These are phyloP conservation scores for Phytophthora syringae DNA, from an alignment of 352 stramenopile species.

Conservation along the genomic window DNA sequence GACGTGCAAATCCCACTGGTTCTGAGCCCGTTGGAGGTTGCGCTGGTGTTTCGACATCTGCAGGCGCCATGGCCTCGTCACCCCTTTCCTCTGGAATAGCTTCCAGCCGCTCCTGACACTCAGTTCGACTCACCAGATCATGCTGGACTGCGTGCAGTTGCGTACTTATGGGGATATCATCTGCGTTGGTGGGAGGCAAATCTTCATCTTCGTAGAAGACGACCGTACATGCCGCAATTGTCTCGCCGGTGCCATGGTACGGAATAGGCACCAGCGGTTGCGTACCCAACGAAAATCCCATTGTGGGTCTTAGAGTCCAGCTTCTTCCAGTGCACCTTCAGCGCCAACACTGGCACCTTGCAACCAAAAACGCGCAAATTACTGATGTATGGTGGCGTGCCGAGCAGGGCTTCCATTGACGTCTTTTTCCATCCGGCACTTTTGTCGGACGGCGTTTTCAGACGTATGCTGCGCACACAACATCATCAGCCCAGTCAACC, in stretches of 20 bases:
- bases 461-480: slow-evolving; percentile 15
- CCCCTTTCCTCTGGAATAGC: slow-evolving; percentile 3
- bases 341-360: not conserved
- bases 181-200: not conserved
- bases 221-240: not conserved
- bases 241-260: not conserved
- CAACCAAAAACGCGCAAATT: slow-evolving; percentile 14
- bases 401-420: not conserved
- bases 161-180: not conserved
- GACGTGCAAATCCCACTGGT: not conserved
- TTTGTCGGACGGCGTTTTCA: slow-evolving; percentile 15
- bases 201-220: not conserved
- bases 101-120: not conserved
- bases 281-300: slow-evolving; percentile 16
- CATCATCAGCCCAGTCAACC: slow-evolving; percentile 9
- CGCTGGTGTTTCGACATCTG: not conserved
- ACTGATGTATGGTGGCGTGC: not conserved
- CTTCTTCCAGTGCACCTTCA: slow-evolving; percentile 10
- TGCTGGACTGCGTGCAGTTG: not conserved
- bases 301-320: slow-evolving; percentile 14
- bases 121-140: not conserved
- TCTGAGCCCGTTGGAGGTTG: not conserved
- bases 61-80: slow-evolving; percentile 1
- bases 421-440: slow-evolving; percentile 6
- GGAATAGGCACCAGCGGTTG: not conserved